Evolutionary conservation across 2,329 filamentous ascomycete species (phyloP).

Genomic region (Anisogramma anomala): DNA sequence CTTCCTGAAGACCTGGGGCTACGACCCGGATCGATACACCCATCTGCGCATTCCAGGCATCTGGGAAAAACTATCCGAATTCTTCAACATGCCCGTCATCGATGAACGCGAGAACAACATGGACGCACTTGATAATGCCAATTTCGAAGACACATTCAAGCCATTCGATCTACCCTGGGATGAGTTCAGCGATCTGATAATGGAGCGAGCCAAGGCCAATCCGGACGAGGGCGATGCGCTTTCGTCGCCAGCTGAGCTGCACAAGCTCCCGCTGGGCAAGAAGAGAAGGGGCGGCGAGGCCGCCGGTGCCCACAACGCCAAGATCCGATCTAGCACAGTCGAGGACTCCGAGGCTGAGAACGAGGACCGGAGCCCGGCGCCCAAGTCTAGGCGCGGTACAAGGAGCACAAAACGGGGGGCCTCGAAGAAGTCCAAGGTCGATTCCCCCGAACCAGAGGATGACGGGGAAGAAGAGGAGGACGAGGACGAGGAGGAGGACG

Average conservation of each 20-base stretch:
- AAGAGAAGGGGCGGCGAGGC: slow-evolving; percentile 36
- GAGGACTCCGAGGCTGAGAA: slow-evolving; percentile 38
- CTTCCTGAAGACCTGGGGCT: slow-evolving; percentile 68
- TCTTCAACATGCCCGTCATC: slow-evolving; percentile 77
- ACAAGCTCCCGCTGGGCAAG: slow-evolving; percentile 26
- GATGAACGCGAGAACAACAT: slow-evolving; percentile 67
- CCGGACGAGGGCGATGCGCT: slow-evolving; percentile 39
- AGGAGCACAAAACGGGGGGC: slow-evolving; percentile 34
- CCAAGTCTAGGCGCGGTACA: slow-evolving; percentile 31
- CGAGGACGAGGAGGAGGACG: slow-evolving; percentile 22
- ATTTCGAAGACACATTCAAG: slow-evolving; percentile 48
- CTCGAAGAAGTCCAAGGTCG: slow-evolving; percentile 25
- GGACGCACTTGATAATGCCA: slow-evolving; percentile 43
- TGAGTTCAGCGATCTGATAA: slow-evolving; percentile 36
- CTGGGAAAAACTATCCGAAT: slow-evolving; percentile 72
- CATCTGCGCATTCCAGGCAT: slow-evolving; percentile 88
- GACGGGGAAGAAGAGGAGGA: slow-evolving; percentile 23
- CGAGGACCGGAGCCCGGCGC: slow-evolving; percentile 25
- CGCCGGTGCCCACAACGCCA: slow-evolving; percentile 19
- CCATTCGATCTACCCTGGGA: slow-evolving; percentile 51
- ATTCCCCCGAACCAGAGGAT: slow-evolving; percentile 23
- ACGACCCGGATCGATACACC: slow-evolving; percentile 54
- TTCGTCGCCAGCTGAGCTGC: slow-evolving; percentile 34
- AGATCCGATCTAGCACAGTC: slow-evolving; percentile 35
- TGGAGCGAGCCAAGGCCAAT: slow-evolving; percentile 32